A percentile compares a stretch with the other conserved stretches of the same genome.
Evolutionary conservation across 1,284 basidiomycete species (phyloP).

Genomic region (Sphaerobolus stellatus): DNA sequence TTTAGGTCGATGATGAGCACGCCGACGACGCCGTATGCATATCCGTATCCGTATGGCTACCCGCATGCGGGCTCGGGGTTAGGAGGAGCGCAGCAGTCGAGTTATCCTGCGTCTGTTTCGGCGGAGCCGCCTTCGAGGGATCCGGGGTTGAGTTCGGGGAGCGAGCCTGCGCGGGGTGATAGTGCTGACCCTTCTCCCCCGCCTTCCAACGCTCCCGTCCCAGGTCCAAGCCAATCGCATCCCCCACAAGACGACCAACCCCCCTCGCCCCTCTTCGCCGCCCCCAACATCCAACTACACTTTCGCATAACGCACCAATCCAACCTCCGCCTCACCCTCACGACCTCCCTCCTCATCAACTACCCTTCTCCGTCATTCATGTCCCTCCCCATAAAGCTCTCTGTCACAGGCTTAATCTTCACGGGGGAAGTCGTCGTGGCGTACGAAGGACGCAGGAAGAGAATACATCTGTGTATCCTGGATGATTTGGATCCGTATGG

Average conservation of each 20-base stretch:
- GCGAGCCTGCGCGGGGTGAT: too few species aligned
- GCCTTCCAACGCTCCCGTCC: too few species aligned
- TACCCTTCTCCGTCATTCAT: slow-evolving; percentile 95
- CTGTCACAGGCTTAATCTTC: slow-evolving; percentile 85
- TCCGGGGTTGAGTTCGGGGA: too few species aligned
- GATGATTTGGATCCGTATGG: slow-evolving; percentile 84
- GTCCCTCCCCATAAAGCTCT: slow-evolving; percentile 91
- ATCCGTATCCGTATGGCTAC: too few species aligned
- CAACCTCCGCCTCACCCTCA: slow-evolving; percentile 77
- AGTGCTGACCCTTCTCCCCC: too few species aligned
- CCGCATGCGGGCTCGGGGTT: too few species aligned
- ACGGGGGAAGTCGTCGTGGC: slow-evolving; percentile 87
- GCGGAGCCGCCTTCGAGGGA: not conserved
- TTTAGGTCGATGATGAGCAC: slow-evolving; percentile 10
- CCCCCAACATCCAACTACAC: slow-evolving; percentile 76
- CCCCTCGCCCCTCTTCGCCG: too few species aligned
- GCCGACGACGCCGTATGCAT: not conserved
- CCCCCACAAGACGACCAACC: too few species aligned
- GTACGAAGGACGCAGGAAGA: slow-evolving; percentile 78
- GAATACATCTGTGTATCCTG: slow-evolving; percentile 85
- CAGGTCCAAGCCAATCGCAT: too few species aligned
- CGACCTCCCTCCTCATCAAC: slow-evolving; percentile 94
- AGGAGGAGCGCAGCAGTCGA: not conserved
- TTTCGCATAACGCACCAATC: slow-evolving; percentile 75
- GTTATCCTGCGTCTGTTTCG: not conserved